These are phyloP conservation scores for Candida andamanensis DNA, from an alignment of 805 yeast genomes.

Conservation along the genomic window DNA sequence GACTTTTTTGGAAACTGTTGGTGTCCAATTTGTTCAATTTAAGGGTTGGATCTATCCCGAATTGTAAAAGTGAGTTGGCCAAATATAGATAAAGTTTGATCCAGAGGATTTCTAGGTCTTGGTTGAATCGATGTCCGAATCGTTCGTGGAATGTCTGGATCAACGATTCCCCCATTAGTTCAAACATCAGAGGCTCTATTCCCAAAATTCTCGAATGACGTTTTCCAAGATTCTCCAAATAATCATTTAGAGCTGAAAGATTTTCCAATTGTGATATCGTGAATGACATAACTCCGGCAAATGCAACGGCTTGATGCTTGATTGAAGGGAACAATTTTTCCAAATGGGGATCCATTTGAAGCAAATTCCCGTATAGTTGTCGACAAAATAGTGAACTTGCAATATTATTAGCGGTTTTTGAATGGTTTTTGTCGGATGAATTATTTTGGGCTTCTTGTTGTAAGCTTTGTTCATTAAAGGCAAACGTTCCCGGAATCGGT, in stretches of 20 bases:
- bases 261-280: conserved; percentile 64
- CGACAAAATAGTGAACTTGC: conserved; percentile 60
- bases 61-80: conserved; percentile 61
- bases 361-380: conserved; percentile 68
- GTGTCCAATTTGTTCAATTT: conserved; percentile 11
- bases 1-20: neutral
- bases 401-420: conserved; percentile 15
- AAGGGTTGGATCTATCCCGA: conserved; percentile 49
- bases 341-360: conserved; percentile 55
- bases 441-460: conserved; percentile 10
- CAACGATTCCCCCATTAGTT: conserved; percentile 69
- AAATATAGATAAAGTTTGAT: conserved; percentile 62
- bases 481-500: conserved; percentile 38
- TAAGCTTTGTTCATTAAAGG: conserved; percentile 1
- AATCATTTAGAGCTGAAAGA: conserved; percentile 51
- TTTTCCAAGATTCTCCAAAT: conserved; percentile 60
- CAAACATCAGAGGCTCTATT: conserved; percentile 62
- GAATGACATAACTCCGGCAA: conserved; percentile 71
- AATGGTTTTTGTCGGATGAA: conserved; percentile 10
- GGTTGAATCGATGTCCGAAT: conserved; percentile 47
- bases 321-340: conserved; percentile 68
- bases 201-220: conserved; percentile 72
- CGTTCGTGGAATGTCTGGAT: conserved; percentile 65
- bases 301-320: conserved; percentile 72
- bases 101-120: conserved; percentile 67